Conservation (phyloP, 2,329 filamentous ascomycete genomes). For the Neoarthrinium moseri region DNA sequence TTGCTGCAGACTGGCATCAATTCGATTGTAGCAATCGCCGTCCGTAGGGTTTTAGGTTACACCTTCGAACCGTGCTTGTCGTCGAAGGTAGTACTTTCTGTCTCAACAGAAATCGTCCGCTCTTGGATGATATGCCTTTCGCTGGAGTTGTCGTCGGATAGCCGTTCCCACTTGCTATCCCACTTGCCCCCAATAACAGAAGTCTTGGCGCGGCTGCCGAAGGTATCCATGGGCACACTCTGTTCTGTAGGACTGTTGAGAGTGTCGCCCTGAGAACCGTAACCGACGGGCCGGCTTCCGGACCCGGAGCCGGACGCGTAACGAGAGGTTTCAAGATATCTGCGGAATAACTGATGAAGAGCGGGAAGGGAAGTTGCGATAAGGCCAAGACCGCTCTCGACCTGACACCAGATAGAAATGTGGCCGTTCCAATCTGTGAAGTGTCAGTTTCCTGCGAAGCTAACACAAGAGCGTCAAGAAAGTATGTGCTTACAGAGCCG, state of each 20-base stretch:
- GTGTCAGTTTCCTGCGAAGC: not conserved
- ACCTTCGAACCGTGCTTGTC: not conserved
- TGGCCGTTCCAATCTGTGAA: constrained; percentile 4
- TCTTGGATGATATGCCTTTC: not conserved
- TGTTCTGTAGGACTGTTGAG: not conserved
- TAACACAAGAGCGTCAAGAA: not conserved
- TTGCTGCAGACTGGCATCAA: not conserved
- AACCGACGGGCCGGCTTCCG: not conserved
- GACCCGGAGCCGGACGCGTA: not conserved
- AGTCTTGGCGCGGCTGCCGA: not conserved
- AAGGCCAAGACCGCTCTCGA: constrained; percentile 15
- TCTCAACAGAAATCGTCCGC: not conserved
- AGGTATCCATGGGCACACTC: not conserved
- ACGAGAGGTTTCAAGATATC: not conserved
- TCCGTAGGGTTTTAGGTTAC: no score
- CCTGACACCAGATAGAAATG: constrained; percentile 5
- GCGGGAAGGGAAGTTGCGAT: constrained; percentile 17
- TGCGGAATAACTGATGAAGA: constrained; percentile 12
- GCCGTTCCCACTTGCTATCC: not conserved
- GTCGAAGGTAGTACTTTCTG: not conserved
- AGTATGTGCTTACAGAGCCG: constrained; percentile 8
- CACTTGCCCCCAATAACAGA: not conserved
- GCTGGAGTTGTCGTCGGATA: constrained; percentile 3
- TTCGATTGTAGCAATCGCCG: not conserved
- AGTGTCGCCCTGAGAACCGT: not conserved